Base-by-base conservation (phyloP, 306 rosid species). In the Begonia peltatifolia region DNA sequence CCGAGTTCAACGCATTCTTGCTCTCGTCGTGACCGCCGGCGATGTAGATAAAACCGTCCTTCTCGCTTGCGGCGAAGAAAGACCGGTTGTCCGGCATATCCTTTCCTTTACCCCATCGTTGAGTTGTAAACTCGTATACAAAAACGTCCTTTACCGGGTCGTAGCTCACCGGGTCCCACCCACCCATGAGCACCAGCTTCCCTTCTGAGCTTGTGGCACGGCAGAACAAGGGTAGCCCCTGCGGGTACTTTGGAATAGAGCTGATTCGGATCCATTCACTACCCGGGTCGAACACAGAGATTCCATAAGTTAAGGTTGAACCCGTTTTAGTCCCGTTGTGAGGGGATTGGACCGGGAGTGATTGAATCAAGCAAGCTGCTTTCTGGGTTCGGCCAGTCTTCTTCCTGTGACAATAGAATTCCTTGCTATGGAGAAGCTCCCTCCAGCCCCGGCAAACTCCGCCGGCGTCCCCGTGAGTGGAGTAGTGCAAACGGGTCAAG, bases 1-100 rank as follows among this genome's bases (percentile, higher is more conserved):
- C 82, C 0, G 96, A 80, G 14, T 30, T 83, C 52, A 87, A 53
- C 1, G 94, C 94, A 20, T 76, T 72, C 55, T 87, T 87, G 14
- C 72, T 77, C 0, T 65, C 77, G 0, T 87, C 79, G 13, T 87
- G 96, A 0, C 96, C 96, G 0, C 96, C 96, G 0, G 81, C 87
- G 0, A 83, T 73, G 20, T 47, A 87, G 6, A 83, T 79, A 55
- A 44, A 54, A 0, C 41, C 74, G 6, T 70, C 66, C 0, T 17
- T 56, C 49, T 83, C 94, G 0, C 87, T 68, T 41, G 79, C 71
- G 0, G 79, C 88, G 23, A 44, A 44, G 47, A 44, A 44, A 0
- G 81, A 65, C 41, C 94, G 68, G 49, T 82, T 58, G 14, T 82
- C 89, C 0, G 90, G 96, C 89, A 44, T 44, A 17, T 83, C 70